These are phyloP conservation scores for Colletotrichum aenigma DNA, from an alignment of 2,329 filamentous ascomycete genomes.

Conservation along the genomic window DNA sequence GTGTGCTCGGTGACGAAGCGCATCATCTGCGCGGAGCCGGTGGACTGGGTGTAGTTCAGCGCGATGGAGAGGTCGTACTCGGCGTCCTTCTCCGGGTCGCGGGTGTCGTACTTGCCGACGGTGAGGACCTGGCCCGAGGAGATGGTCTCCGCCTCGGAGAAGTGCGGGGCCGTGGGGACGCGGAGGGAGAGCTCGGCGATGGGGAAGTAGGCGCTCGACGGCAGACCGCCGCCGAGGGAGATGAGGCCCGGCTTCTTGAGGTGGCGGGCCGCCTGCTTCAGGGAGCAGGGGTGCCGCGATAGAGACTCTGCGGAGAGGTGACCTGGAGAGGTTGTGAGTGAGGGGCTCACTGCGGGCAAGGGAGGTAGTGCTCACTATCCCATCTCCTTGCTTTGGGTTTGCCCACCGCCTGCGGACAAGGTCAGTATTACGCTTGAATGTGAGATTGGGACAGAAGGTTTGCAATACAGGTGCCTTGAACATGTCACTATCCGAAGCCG, in stretches of 20 bases:
- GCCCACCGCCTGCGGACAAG: slow-evolving; percentile 34
- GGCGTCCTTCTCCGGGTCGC: slow-evolving; percentile 40
- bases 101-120: slow-evolving; percentile 84
- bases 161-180: slow-evolving; percentile 71
- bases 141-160: slow-evolving; percentile 71
- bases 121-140: slow-evolving; percentile 63
- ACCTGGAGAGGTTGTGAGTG: slow-evolving; percentile 35
- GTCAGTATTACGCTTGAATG: not conserved
- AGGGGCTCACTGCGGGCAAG: not conserved
- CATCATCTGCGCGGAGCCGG: slow-evolving; percentile 84
- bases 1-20: slow-evolving; percentile 95
- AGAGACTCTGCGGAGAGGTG: slow-evolving; percentile 68
- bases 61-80: slow-evolving; percentile 81
- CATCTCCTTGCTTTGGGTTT: slow-evolving; percentile 83
- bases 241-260: slow-evolving; percentile 85
- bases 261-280: slow-evolving; percentile 82
- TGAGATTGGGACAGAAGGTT: not conserved
- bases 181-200: slow-evolving; percentile 79
- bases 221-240: slow-evolving; percentile 90
- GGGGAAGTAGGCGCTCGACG: slow-evolving; percentile 91
- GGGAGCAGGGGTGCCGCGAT: slow-evolving; percentile 66
- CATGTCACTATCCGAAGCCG: slow-evolving; percentile 77
- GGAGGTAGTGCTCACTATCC: slow-evolving; percentile 69
- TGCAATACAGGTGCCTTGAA: slow-evolving; percentile 75
- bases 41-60: slow-evolving; percentile 91